Percentiles rank a stretch among this genome's conserved stretches.
Conservation (phyloP, 1,284 basidiomycete genomes). For the Singerocomus rubriflavus region DNA sequence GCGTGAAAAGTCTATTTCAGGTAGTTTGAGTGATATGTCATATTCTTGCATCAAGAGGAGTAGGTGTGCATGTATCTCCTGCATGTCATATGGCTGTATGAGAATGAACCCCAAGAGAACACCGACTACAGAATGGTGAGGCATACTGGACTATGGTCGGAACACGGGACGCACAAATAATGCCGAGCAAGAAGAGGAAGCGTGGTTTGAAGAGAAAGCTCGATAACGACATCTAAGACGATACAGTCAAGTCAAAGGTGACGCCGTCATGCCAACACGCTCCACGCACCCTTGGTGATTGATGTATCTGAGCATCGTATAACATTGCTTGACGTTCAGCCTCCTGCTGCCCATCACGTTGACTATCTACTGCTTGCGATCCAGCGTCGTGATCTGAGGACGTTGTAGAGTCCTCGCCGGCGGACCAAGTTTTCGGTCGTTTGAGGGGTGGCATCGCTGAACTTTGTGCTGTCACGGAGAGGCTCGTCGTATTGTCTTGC, state of each 20-base stretch:
- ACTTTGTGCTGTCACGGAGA: background rate
- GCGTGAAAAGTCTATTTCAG: slow-evolving; percentile 60
- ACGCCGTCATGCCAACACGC: background rate
- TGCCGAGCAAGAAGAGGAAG: slow-evolving; percentile 48
- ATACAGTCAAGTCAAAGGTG: background rate
- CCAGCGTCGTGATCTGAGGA: slow-evolving; percentile 16
- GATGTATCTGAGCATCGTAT: slow-evolving; percentile 27
- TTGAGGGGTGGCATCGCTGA: slow-evolving; percentile 22
- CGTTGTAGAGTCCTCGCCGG: slow-evolving; percentile 10
- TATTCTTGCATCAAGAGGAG: slow-evolving; percentile 56
- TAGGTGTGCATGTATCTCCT: slow-evolving; percentile 52
- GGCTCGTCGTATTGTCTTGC: background rate
- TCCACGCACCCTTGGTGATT: slow-evolving; percentile 18
- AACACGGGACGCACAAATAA: slow-evolving; percentile 38
- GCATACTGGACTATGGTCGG: background rate
- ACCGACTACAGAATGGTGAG: slow-evolving; percentile 50
- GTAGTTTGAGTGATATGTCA: slow-evolving; percentile 53
- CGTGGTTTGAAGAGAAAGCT: slow-evolving; percentile 35
- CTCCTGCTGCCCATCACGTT: slow-evolving; percentile 20
- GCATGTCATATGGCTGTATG: slow-evolving; percentile 60
- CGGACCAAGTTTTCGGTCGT: slow-evolving; percentile 21
- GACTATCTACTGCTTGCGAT: background rate
- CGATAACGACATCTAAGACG: slow-evolving; percentile 13
- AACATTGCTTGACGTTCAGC: slow-evolving; percentile 18
- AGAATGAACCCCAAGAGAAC: slow-evolving; percentile 57